Evolutionary conservation across 2,329 filamentous ascomycete species (phyloP), one percentile per base, ranked within the genome.

Genomic region (Verticillium dahliae): DNA sequence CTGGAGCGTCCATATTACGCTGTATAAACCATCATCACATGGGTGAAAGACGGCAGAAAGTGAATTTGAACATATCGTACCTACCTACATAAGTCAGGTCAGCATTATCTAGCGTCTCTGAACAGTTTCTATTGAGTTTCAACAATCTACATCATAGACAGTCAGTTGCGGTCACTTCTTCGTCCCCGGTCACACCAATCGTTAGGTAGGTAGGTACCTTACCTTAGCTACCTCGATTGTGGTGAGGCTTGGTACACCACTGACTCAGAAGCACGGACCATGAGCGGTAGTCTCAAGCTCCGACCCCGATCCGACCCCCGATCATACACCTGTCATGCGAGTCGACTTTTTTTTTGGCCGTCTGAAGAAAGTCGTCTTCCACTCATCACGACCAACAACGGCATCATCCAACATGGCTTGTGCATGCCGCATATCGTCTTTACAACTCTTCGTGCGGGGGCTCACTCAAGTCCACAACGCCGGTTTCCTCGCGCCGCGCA

Each of bases 401-500:
- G 22, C 11, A n/a, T 3, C 45, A 22, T 31, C 45, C 63, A 69
- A 63, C 57, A 84, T 84, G 81, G 74, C 69, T 63, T 84, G 81
- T 68, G 70, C 76, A 27, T 85, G 81, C 64, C 77, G 79, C 62
- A 74, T 72, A 6, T 72, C 74, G 35, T 74, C 81, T 9, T 69
- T 82, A 66, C 73, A 74, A 60, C 73, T 78, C n/a, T 84, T 85
- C 62, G 69, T 83, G 13, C 77, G 76, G 63, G 80, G 75, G 35
- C 71, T 84, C 34, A 70, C 71, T 2, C 75, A 79, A 65, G 68
- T 78, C 34, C 76, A 80, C 61, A 67, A 67, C 52, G 68, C 70
- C 11, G 60, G 65, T 39, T 39, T 55, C 45, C 56, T n/a, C 39
- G 33, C 38, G 63, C 10, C 50, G 27, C 57, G 38, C 38, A 15